Conservation (phyloP, 345 rosid species). For the Pelargonium nanum region DNA sequence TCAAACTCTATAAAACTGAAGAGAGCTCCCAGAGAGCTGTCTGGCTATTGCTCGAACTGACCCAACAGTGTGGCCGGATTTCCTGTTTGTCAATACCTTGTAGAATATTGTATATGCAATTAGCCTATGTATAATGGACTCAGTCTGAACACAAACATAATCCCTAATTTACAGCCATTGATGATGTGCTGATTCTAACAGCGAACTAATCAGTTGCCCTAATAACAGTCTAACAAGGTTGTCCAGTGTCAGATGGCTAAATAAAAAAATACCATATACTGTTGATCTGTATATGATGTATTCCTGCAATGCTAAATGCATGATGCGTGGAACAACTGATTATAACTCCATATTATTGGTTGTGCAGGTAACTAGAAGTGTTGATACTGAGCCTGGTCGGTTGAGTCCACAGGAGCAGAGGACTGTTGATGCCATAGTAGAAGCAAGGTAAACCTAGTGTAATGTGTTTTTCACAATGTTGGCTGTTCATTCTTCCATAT, state of each 20-base stretch:
- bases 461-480: constrained; percentile 2
- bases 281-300: not conserved
- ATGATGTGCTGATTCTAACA: too few species aligned
- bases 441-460: constrained; percentile 55
- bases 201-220: too few species aligned
- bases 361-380: constrained; percentile 80
- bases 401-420: constrained; percentile 89
- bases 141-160: too few species aligned
- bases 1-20: too few species aligned
- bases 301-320: not conserved
- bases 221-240: too few species aligned
- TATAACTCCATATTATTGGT: not conserved
- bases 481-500: constrained; percentile 3
- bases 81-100: too few species aligned
- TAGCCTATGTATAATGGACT: not conserved
- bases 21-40: too few species aligned
- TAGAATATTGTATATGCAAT: not conserved
- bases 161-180: too few species aligned
- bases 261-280: too few species aligned
- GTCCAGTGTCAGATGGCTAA: too few species aligned
- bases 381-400: constrained; percentile 56
- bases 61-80: too few species aligned
- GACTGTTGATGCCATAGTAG: constrained; percentile 87
- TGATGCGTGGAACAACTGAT: constrained; percentile 2
- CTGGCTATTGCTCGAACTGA: too few species aligned